A percentile compares a stretch with the other conserved stretches of the same genome.
Evolutionary conservation across 2,329 filamentous ascomycete species (phyloP).

Genomic region (Fusarium sp.): DNA sequence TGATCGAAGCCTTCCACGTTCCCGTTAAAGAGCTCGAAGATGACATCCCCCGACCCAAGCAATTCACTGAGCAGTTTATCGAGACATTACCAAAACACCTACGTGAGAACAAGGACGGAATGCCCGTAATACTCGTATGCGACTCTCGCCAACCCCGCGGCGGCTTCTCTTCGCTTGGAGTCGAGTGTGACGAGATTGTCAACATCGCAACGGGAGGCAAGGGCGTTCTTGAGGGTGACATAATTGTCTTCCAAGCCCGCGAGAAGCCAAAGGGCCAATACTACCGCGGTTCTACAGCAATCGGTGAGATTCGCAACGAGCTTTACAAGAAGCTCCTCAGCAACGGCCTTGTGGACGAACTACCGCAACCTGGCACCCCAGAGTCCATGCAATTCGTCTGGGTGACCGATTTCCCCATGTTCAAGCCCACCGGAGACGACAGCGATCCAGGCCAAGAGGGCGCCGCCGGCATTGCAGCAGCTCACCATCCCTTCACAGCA

Average conservation of each 20-base stretch:
- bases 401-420: conserved; percentile 93
- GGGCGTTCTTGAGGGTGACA: conserved; percentile 72
- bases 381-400: conserved; percentile 78
- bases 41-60: conserved; percentile 65
- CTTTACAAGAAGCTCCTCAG: conserved; percentile 73
- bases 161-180: conserved; percentile 82
- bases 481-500: conserved; percentile 96
- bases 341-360: not conserved
- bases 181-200: conserved; percentile 71
- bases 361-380: conserved; percentile 20
- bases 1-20: conserved; percentile 82
- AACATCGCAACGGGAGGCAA: conserved; percentile 55
- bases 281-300: conserved; percentile 70
- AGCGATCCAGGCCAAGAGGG: conserved; percentile 84
- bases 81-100: conserved; percentile 72
- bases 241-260: conserved; percentile 86
- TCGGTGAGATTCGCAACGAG: conserved; percentile 80
- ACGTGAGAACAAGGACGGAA: conserved; percentile 78
- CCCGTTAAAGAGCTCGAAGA: conserved; percentile 59
- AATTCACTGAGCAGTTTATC: conserved; percentile 79
- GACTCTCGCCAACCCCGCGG: conserved; percentile 80
- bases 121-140: conserved; percentile 82
- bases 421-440: conserved; percentile 76
- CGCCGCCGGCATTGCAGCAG: conserved; percentile 82
- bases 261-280: conserved; percentile 70